Base-by-base conservation (phyloP, 2,329 filamentous ascomycete genomes). In the Epichloe aotearoae region DNA sequence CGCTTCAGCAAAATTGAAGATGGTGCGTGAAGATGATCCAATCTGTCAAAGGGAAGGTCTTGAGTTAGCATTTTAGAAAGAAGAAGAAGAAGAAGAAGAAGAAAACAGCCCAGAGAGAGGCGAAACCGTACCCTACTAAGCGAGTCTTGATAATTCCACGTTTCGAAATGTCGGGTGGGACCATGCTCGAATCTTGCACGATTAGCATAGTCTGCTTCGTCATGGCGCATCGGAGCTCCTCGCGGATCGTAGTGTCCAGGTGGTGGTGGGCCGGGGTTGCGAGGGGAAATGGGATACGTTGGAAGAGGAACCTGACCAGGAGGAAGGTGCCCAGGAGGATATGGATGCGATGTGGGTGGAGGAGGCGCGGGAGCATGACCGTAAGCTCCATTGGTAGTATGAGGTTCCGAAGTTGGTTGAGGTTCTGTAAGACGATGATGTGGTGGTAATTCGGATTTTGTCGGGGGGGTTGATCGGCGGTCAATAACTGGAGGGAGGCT, bases 1-100 rank as follows among this genome's bases (percentile, higher is more conserved):
- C 1, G 73, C 74, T 55, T 80, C 77, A 36, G 76, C 74, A 58
- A 80, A 81, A 54, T 75, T 75, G 58, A 69, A 75, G 8, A 80
- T 68, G 1, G 75, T 79, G 37, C 76, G 71, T 15, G 75, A 72
- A 3, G 70, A 69, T 50, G 69, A 70, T 42, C 69, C 70, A 56
- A 80, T 75, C 77, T 80, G 60, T 39, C 15, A 17, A 0, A 30
- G 46, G 6, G 1, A 30, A 20, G 17, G 14, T 19, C n/a, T 5
- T n/a, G 11, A 41, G 51, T 61, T 47, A 64, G 59, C 49, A 49
- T 33, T 26, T 26, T 26, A 7, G 23, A 7, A 7, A 26, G 0
- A 26, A 19, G 19, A 19, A 19, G n/a, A 26, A 14, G 26, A 15
- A 10, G 33, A 5, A 14, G 7, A 26, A 3, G 47, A 26, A 17